Evolutionary conservation across 345 rosid species (phyloP).

Genomic region (Clausena lansium): DNA sequence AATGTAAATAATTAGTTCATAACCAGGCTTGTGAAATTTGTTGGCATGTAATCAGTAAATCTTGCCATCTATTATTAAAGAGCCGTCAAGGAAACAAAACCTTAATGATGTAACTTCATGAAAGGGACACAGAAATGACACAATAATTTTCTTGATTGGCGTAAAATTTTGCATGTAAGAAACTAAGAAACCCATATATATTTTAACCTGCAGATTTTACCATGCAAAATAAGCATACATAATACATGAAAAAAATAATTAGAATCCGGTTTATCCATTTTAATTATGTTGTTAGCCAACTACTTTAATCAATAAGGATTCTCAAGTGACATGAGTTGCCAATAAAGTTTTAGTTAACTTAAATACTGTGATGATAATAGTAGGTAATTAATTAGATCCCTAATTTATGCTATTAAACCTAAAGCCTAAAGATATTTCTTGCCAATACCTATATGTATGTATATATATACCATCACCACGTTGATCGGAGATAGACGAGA

Average conservation of each 20-base stretch:
- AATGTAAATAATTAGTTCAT: not conserved
- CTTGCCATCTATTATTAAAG: conserved; percentile 1
- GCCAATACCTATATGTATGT: too few species aligned
- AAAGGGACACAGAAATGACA: not conserved
- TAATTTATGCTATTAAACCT: too few species aligned
- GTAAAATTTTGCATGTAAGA: conserved; percentile 4
- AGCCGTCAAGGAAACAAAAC: not conserved
- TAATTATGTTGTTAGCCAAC: too few species aligned
- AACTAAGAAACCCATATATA: not conserved
- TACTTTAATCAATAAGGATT: too few species aligned
- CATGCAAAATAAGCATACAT: not conserved
- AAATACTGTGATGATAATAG: too few species aligned
- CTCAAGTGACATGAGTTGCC: too few species aligned
- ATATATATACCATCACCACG: too few species aligned
- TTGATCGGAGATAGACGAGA: too few species aligned
- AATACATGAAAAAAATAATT: not conserved
- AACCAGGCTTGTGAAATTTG: not conserved
- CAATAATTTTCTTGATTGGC: not conserved
- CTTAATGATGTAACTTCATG: not conserved
- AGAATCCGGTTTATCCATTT: too few species aligned
- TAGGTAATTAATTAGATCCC: too few species aligned
- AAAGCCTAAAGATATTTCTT: too few species aligned
- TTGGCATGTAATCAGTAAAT: not conserved
- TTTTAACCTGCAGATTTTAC: not conserved
- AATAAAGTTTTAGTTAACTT: not conserved